phyloP scores from a whole-genome alignment of 371 early-diverging fungal species.

The Capillidium rhysosporum region DNA sequence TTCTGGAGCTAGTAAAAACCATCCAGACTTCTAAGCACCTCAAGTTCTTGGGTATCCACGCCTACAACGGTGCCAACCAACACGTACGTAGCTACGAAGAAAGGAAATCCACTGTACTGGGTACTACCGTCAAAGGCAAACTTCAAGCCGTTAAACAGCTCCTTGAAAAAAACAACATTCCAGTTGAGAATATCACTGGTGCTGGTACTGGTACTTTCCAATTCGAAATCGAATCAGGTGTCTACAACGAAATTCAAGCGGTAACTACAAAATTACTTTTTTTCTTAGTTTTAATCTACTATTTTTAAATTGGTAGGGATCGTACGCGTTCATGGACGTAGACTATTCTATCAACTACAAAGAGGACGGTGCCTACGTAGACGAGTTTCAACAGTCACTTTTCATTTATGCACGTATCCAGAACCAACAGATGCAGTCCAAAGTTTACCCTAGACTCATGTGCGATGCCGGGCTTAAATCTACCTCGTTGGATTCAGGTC shows the following conservation, averaged over 20 bases:
- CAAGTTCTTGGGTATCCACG: background rate
- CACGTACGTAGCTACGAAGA: background rate
- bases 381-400: background rate
- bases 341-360: background rate
- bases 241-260: conserved; percentile 2
- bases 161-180: background rate
- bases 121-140: background rate
- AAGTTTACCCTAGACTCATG: background rate
- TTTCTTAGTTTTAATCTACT: background rate
- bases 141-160: background rate
- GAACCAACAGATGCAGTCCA: background rate
- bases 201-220: conserved; percentile 6
- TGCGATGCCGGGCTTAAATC: conserved; percentile 3
- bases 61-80: conserved; percentile 4
- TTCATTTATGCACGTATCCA: background rate
- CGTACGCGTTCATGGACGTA: conserved; percentile 3
- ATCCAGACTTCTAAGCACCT: background rate
- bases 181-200: background rate
- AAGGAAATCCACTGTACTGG: background rate
- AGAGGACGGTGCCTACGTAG: background rate
- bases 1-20: background rate
- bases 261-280: background rate
- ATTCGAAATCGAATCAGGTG: conserved; percentile 5
- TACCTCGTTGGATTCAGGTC: background rate
- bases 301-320: background rate